Percentiles rank a stretch among this genome's conserved stretches.
These are phyloP conservation scores for Mycena capillaripes DNA, from an alignment of 768 basidiomycete species.

Conservation along the genomic window DNA sequence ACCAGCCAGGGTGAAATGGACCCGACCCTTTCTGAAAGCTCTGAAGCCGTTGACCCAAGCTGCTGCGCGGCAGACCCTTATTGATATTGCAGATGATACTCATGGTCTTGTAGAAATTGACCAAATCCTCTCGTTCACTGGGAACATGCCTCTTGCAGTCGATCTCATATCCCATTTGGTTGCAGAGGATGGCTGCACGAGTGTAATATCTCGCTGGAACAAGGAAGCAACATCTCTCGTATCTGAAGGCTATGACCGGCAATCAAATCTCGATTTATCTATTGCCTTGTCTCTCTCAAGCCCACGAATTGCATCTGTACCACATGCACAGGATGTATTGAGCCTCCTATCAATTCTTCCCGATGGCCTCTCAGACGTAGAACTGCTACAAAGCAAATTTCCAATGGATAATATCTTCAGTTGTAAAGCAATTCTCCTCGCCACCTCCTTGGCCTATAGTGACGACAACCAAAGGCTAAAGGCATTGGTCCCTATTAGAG, in stretches of 20 bases:
- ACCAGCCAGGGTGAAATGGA: neutral
- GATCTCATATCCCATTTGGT: neutral
- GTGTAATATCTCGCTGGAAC: neutral
- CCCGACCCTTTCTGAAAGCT: neutral
- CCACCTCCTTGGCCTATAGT: neutral
- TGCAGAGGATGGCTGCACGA: neutral
- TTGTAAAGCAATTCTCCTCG: neutral
- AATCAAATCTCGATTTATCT: neutral
- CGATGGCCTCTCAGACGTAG: neutral
- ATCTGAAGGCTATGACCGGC: neutral
- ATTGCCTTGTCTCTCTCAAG: neutral
- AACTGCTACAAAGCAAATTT: neutral
- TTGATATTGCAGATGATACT: neutral
- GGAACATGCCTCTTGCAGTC: neutral
- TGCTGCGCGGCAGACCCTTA: neutral
- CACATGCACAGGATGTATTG: neutral
- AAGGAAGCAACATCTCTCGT: neutral
- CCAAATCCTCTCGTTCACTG: neutral
- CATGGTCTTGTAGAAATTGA: neutral
- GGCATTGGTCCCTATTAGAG: neutral
- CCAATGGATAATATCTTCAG: neutral
- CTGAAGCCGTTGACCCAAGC: neutral
- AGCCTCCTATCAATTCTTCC: neutral
- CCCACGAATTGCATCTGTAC: neutral
- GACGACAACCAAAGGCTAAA: neutral